These are phyloP conservation scores for Truncatella angustata DNA, from an alignment of 2,329 filamentous ascomycete species.

Conservation along the genomic window DNA sequence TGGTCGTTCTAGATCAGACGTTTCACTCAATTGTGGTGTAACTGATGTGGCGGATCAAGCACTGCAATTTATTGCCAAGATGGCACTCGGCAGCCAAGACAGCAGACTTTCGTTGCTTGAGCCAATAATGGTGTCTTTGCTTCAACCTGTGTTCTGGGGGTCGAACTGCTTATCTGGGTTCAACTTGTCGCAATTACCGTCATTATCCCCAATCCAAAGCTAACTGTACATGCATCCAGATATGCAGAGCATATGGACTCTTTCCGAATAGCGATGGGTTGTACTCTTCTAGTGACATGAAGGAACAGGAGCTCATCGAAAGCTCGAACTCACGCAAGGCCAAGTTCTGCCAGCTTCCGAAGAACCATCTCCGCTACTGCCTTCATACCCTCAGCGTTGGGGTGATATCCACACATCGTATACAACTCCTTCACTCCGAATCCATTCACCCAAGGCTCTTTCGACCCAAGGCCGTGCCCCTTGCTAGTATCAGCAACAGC, in stretches of 20 bases:
- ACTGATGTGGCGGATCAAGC: background rate
- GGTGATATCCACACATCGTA: constrained; percentile 24
- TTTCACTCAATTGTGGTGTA: background rate
- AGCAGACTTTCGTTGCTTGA: no score
- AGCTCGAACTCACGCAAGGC: background rate
- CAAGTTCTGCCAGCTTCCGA: constrained; percentile 18
- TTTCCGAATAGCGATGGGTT: no score
- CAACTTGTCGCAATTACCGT: no score
- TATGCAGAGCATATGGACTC: no score
- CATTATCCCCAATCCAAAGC: no score
- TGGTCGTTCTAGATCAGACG: constrained; percentile 4
- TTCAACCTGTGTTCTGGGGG: no score
- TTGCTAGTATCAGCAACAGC: constrained; percentile 21
- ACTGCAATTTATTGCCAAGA: background rate
- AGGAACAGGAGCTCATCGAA: no score
- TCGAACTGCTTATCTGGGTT: no score
- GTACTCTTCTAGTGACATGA: no score
- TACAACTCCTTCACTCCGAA: constrained; percentile 19
- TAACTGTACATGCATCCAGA: no score
- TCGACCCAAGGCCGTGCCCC: constrained; percentile 25
- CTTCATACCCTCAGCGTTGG: constrained; percentile 26
- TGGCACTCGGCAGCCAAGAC: no score
- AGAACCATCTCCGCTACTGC: constrained; percentile 25
- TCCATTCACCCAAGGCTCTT: constrained; percentile 28
- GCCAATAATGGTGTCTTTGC: no score